Evolutionary conservation across 2,329 filamentous ascomycete genomes (phyloP).

Genomic region (Fusarium poae): DNA sequence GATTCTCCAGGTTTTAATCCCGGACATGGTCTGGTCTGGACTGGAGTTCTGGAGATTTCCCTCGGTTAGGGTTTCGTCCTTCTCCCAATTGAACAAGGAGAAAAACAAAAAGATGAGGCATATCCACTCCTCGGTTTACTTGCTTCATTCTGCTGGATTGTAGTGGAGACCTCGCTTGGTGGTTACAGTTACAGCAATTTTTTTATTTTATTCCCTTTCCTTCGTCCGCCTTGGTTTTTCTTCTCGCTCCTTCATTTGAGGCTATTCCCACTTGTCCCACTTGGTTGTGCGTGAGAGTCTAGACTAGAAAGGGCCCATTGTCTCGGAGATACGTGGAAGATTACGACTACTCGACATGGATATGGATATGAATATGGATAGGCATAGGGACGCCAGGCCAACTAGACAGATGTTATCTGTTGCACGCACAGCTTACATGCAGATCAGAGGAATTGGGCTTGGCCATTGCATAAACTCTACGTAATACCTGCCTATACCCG

Average conservation of each 20-base stretch:
- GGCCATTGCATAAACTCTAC: constrained; percentile 23
- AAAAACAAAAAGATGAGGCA: not conserved
- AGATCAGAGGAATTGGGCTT: constrained; percentile 2
- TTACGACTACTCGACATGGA: constrained; percentile 27
- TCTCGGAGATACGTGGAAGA: constrained; percentile 16
- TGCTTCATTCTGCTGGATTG: constrained; percentile 24
- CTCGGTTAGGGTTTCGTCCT: constrained; percentile 23
- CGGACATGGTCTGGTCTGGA: not conserved
- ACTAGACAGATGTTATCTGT: not conserved
- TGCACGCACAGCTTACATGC: constrained; percentile 4
- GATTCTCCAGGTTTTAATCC: constrained; percentile 34
- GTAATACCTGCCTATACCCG: constrained; percentile 13
- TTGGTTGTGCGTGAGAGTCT: constrained; percentile 4
- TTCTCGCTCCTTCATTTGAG: constrained; percentile 11
- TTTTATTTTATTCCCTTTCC: not conserved
- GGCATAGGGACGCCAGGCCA: not conserved
- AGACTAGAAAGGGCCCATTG: not conserved
- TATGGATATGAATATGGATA: too few relatives aligned
- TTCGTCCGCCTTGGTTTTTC: constrained; percentile 12
- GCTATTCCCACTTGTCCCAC: constrained; percentile 35
- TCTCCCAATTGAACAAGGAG: not conserved
- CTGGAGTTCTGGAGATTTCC: constrained; percentile 23
- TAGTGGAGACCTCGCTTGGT: constrained; percentile 18
- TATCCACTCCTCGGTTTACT: constrained; percentile 37
- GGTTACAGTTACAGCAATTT: not conserved